Conservation (phyloP, 2,329 filamentous ascomycete genomes). For the Decorospora gaudefroyi region DNA sequence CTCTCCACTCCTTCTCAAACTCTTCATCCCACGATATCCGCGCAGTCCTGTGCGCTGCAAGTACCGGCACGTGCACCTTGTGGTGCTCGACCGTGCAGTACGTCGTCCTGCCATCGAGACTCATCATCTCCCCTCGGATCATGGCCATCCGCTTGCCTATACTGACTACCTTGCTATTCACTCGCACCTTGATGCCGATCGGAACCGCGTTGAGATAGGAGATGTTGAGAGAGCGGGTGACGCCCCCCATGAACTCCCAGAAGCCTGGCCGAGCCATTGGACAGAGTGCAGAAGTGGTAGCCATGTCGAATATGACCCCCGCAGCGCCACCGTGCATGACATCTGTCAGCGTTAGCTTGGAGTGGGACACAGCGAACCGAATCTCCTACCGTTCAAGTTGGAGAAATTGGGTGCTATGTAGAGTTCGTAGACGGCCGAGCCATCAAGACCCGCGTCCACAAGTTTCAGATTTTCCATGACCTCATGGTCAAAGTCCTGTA, state of each 20-base stretch:
- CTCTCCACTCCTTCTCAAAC: slow-evolving; percentile 43
- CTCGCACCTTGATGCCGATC: slow-evolving; percentile 51
- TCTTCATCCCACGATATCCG: slow-evolving; percentile 53
- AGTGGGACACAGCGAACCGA: not conserved
- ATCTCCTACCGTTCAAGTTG: slow-evolving; percentile 49
- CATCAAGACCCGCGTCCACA: slow-evolving; percentile 44
- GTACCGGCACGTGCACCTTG: slow-evolving; percentile 55
- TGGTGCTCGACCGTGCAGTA: slow-evolving; percentile 60
- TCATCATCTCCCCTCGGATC: slow-evolving; percentile 57
- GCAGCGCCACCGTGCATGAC: slow-evolving; percentile 51
- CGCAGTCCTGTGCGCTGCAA: slow-evolving; percentile 47
- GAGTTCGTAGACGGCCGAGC: slow-evolving; percentile 44
- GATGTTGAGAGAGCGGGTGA: slow-evolving; percentile 57
- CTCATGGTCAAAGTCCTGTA: slow-evolving; percentile 45
- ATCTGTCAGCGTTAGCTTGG: slow-evolving; percentile 29
- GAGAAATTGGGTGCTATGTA: slow-evolving; percentile 44
- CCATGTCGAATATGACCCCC: slow-evolving; percentile 50
- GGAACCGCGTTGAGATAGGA: slow-evolving; percentile 58
- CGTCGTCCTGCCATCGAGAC: slow-evolving; percentile 53
- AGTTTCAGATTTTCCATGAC: slow-evolving; percentile 47
- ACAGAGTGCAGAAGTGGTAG: slow-evolving; percentile 56
- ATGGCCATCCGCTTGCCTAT: slow-evolving; percentile 58
- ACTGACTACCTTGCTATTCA: slow-evolving; percentile 52
- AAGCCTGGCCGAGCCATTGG: slow-evolving; percentile 55
- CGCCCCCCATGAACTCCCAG: slow-evolving; percentile 60